Evolutionary conservation across 2,329 filamentous ascomycete species (phyloP).

Genomic region (Colletotrichum somersetense): DNA sequence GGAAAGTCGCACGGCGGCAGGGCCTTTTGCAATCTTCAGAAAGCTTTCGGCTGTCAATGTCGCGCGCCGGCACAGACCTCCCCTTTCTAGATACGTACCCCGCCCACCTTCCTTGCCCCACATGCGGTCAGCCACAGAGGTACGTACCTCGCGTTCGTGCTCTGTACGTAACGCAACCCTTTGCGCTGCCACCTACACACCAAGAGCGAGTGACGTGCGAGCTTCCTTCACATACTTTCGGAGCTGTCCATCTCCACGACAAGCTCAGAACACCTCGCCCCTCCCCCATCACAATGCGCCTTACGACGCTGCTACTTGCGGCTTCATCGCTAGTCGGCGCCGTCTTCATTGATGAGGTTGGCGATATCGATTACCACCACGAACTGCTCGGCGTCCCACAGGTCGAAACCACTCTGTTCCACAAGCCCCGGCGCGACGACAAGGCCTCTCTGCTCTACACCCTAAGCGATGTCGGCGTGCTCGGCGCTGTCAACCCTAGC

Average conservation of each 20-base stretch:
- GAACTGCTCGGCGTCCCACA: conserved; percentile 87
- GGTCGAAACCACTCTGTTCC: conserved; percentile 91
- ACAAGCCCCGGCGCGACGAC: conserved; percentile 83
- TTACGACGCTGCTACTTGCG: conserved; percentile 51
- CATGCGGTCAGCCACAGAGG: conserved; percentile 25
- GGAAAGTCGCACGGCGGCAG: conserved; percentile 16
- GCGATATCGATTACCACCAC: conserved; percentile 92
- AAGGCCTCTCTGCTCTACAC: conserved; percentile 93
- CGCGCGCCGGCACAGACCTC: conserved; percentile 30
- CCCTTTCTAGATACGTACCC: background rate
- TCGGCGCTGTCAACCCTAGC: conserved; percentile 91
- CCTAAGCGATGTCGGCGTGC: conserved; percentile 82
- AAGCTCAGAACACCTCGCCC: conserved; percentile 29
- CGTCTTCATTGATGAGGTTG: conserved; percentile 91
- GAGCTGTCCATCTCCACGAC: conserved; percentile 30
- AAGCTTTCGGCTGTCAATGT: conserved; percentile 33
- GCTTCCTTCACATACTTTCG: conserved; percentile 23
- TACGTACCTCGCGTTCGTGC: background rate
- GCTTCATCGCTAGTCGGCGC: conserved; percentile 65
- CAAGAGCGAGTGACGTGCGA: conserved; percentile 12
- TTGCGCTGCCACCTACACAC: conserved; percentile 3
- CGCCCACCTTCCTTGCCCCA: background rate
- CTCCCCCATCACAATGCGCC: conserved; percentile 41
- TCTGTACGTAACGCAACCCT: background rate
- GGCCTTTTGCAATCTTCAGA: conserved; percentile 9